Evolutionary conservation across 306 rosid genomes (phyloP).

Genomic region (Trichosanthes truncata): DNA sequence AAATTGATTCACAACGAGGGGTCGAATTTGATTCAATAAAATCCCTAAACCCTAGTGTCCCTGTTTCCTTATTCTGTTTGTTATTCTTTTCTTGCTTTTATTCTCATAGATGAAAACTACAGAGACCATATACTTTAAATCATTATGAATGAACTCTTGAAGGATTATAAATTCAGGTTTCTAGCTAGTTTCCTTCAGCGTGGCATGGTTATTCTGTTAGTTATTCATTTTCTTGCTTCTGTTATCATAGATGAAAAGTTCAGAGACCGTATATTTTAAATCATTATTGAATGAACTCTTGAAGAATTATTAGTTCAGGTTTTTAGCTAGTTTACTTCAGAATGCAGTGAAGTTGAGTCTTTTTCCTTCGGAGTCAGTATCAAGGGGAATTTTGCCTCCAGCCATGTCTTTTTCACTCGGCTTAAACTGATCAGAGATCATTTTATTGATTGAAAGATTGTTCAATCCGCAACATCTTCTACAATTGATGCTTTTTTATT

Average conservation of each 20-base stretch:
- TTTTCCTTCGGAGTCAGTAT: too few species aligned
- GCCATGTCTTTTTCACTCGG: too few species aligned
- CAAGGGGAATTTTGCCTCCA: too few species aligned
- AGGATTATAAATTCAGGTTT: background rate
- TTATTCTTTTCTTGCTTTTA: background rate
- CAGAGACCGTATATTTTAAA: too few species aligned
- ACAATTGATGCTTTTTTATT: constrained; percentile 46
- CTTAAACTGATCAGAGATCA: too few species aligned
- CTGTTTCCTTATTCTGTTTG: background rate
- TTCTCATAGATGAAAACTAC: background rate
- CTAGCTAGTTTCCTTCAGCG: constrained; percentile 8
- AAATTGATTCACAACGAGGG: background rate
- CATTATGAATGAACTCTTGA: background rate
- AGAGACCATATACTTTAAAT: background rate
- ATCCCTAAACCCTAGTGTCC: too few species aligned
- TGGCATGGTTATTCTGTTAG: background rate
- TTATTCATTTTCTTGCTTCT: background rate
- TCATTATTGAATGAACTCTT: too few species aligned
- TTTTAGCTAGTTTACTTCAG: too few species aligned
- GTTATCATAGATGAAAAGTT: too few species aligned
- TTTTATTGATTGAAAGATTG: constrained; percentile 41
- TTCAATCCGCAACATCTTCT: constrained; percentile 39
- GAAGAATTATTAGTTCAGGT: too few species aligned
- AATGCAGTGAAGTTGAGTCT: too few species aligned
- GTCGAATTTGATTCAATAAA: constrained; percentile 10